A percentile compares a stretch with the other conserved stretches of the same genome.
phyloP scores from a whole-genome alignment of 139 green algal genomes.

The Micromonas pusilla region DNA sequence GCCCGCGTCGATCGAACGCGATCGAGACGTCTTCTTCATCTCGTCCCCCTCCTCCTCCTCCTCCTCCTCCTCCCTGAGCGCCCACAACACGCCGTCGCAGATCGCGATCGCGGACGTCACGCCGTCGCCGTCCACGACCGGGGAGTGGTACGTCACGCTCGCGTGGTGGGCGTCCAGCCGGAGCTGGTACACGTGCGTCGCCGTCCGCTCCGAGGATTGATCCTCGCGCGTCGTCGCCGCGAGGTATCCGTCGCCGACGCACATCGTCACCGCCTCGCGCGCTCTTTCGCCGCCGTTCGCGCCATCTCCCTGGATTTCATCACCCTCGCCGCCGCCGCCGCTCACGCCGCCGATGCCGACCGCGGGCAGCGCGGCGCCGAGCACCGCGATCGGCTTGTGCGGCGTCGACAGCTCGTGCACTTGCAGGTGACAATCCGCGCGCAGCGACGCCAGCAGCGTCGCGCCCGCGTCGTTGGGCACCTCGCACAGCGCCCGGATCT shows the following conservation, averaged over 20 bases:
- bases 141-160: background rate
- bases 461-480: too few relatives aligned
- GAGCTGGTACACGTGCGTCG: background rate
- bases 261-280: background rate
- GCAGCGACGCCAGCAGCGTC: background rate
- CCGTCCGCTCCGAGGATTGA: background rate
- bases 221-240: background rate
- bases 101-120: background rate
- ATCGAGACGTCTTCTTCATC: too few relatives aligned
- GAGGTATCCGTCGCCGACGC: background rate
- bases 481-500: background rate
- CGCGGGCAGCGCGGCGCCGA: background rate
- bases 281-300: background rate
- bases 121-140: background rate
- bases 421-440: constrained; percentile 1
- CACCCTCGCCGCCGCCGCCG: background rate
- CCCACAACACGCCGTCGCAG: background rate
- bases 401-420: background rate
- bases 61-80: background rate
- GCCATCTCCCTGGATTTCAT: too few relatives aligned
- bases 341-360: background rate
- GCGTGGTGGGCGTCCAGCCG: background rate
- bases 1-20: too few relatives aligned
- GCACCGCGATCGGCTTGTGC: background rate
- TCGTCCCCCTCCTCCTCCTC: too few relatives aligned